A percentile compares a stretch with the other conserved stretches of the same genome.
Evolutionary conservation across 192 early-diverging fungal species (phyloP).

Genomic region (Gamsiella multidivaricata): DNA sequence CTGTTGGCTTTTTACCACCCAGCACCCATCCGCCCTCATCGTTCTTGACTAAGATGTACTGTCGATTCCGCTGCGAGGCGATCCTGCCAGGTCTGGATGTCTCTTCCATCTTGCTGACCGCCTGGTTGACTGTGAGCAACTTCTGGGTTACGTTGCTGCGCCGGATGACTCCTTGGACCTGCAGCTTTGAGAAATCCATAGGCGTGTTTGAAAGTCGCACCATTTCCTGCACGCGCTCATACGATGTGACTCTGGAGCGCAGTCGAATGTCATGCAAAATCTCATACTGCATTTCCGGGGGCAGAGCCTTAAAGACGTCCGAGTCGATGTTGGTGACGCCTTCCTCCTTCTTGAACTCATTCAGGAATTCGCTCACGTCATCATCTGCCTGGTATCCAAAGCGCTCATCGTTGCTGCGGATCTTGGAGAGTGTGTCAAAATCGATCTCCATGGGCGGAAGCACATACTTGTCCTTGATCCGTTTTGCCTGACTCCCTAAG

Average conservation of each 20-base stretch:
- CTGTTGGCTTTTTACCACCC: conserved; percentile 40
- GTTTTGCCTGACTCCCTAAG: conserved; percentile 37
- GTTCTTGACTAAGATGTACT: conserved; percentile 90
- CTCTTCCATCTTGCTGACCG: conserved; percentile 41
- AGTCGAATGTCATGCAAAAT: conserved; percentile 90
- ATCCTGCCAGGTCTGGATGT: conserved; percentile 67
- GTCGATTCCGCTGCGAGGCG: conserved; percentile 81
- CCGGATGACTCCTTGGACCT: conserved; percentile 86
- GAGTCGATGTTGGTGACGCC: conserved; percentile 83
- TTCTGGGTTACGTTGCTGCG: conserved; percentile 90
- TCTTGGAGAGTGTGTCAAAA: conserved; percentile 45
- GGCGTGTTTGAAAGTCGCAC: conserved; percentile 72
- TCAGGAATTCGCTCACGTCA: conserved; percentile 24
- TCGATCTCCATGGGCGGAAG: conserved; percentile 59
- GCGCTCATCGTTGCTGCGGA: conserved; percentile 52
- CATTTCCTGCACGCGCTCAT: conserved; percentile 79
- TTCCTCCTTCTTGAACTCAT: conserved; percentile 44
- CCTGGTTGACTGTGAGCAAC: conserved; percentile 59
- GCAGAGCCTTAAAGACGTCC: conserved; percentile 75
- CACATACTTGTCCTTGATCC: conserved; percentile 66
- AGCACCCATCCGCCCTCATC: conserved; percentile 82
- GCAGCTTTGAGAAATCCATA: conserved; percentile 89
- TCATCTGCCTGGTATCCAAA: conserved; percentile 33
- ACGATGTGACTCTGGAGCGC: conserved; percentile 82
- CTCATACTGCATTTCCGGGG: conserved; percentile 91